phyloP scores from a whole-genome alignment of 352 stramenopile species.

The Globisporangium solare region DNA sequence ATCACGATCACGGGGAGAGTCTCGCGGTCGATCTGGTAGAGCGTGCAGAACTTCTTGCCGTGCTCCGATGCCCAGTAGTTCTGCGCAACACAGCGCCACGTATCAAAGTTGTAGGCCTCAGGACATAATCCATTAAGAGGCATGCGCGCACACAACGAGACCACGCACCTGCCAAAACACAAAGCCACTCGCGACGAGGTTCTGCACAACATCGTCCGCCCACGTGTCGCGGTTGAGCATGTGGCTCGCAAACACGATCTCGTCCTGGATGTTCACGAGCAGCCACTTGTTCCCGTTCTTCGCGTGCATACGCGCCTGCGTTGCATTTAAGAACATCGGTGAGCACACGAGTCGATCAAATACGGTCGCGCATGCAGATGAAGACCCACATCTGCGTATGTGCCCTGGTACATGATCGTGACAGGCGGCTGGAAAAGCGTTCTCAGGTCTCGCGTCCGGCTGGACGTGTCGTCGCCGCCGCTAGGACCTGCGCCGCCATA shows the following conservation, averaged over 20 bases:
- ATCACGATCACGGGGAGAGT: slow-evolving; percentile 68
- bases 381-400: slow-evolving; percentile 57
- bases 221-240: slow-evolving; percentile 95
- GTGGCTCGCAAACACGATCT: slow-evolving; percentile 93
- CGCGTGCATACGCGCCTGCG: slow-evolving; percentile 57
- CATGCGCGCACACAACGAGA: not conserved
- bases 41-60: slow-evolving; percentile 76
- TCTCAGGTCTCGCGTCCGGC: slow-evolving; percentile 45
- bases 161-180: slow-evolving; percentile 91
- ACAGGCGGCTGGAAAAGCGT: slow-evolving; percentile 75
- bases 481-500: slow-evolving; percentile 9
- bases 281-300: slow-evolving; percentile 90
- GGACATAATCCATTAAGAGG: not conserved
- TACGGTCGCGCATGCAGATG: slow-evolving; percentile 3
- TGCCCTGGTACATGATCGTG: slow-evolving; percentile 74
- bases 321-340: not conserved
- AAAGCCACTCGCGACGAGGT: slow-evolving; percentile 91
- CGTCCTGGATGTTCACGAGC: slow-evolving; percentile 93
- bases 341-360: not conserved
- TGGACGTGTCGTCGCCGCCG: slow-evolving; percentile 9
- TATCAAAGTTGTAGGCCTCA: not conserved
- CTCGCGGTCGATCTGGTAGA: slow-evolving; percentile 75
- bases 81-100: slow-evolving; percentile 17
- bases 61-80: slow-evolving; percentile 76
- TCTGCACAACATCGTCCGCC: slow-evolving; percentile 93